Base-by-base conservation (phyloP, 306 rosid species). In the Prunus kanzakura region DNA sequence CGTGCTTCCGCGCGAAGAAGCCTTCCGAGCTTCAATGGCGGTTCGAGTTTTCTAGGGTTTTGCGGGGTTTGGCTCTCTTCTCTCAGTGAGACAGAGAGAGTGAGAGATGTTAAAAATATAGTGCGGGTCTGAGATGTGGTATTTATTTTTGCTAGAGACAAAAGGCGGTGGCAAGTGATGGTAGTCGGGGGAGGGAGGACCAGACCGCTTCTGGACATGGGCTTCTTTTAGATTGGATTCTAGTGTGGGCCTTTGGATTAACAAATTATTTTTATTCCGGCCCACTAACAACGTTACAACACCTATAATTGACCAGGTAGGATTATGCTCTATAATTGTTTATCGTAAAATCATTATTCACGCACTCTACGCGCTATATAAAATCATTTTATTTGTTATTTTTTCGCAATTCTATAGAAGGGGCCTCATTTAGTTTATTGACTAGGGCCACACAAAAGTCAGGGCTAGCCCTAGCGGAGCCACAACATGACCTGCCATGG, bases 81-180 rank as follows among this genome's bases (percentile, higher is more conserved):
- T 72, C 50, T 79, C 1, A 19, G 76, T 5, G 69, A 5, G 51
- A 19, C 20, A 35, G 69, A 55, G 79, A 70, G 12, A 66, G 15
- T 5, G 73, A 15, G 16, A 43, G 12, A 19, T 0, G n/a, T 4
- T 11, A 5, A 22, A 35, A 5, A 4, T 2, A 27, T 9, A 16
- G 61, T 2, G 5, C 13, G 10, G 13, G 61, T 4, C 12, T 19
- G 69, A 30, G 22, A 12, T 22, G 27, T 13, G 14, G 45, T 22
- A 5, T 13, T 69, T 25, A 71, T 12, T 43, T 51, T 15, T 22
- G 50, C 20, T 55, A 0, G 47, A 11, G 25, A 29, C 47, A 23
- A 2, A 47, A 56, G 83, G 81, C 82, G 77, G 77, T 82, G 13
- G 80, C 90, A 88, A 81, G 85, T 88, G 84, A 75, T 81, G 46